Conservation (phyloP, 331 rosid species). For the Cydonia oblonga region DNA sequence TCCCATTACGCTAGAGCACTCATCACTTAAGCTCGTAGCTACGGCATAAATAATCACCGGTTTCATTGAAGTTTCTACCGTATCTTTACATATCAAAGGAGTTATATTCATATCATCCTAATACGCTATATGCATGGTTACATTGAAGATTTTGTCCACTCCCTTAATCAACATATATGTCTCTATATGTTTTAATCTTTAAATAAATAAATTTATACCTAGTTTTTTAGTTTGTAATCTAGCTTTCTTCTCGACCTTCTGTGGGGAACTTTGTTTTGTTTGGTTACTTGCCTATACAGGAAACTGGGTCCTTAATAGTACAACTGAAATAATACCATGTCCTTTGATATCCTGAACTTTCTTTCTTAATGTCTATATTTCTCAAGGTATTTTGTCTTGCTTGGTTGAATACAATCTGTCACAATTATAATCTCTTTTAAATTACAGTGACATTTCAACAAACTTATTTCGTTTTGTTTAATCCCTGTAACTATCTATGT, state of each 20-base stretch:
- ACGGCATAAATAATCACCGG: too few relatives aligned
- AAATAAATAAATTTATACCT: too few relatives aligned
- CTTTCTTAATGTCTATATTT: not conserved
- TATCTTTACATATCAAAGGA: not conserved
- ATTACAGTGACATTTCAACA: constrained; percentile 34
- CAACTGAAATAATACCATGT: not conserved
- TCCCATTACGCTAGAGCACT: too few relatives aligned
- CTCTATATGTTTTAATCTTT: not conserved
- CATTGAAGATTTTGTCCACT: not conserved
- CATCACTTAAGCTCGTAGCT: too few relatives aligned
- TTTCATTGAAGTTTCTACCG: not conserved
- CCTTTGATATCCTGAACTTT: not conserved
- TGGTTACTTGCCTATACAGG: not conserved
- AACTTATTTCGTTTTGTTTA: constrained; percentile 5
- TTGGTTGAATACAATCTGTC: not conserved
- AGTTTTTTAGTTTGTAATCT: not conserved
- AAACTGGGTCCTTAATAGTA: not conserved
- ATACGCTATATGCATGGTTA: too few relatives aligned
- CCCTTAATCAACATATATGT: not conserved
- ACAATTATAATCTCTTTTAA: constrained; percentile 26
- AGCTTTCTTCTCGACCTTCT: not conserved
- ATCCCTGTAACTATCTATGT: constrained; percentile 12
- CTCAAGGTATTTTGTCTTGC: not conserved
- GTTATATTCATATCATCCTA: too few relatives aligned
- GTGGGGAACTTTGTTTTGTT: not conserved